Evolutionary conservation across 805 yeast genomes (phyloP).

Genomic region (Cyberlindnera mrakii): DNA sequence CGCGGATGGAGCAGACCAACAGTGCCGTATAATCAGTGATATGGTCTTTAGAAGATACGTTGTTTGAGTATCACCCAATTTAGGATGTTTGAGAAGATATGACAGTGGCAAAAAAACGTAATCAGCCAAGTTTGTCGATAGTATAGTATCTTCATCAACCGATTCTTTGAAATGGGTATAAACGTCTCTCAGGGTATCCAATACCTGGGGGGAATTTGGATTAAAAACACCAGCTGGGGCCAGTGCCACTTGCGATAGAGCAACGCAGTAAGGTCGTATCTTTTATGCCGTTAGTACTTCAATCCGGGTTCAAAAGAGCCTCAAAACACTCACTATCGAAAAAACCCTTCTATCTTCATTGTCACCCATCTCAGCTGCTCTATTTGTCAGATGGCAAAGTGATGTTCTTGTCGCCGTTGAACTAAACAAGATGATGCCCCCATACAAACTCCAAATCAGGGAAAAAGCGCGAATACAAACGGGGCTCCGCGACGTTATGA

Average conservation of each 20-base stretch:
- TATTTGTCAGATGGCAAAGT: too few relatives aligned
- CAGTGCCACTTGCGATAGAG: slow-evolving; percentile 37
- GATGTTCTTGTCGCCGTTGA: too few relatives aligned
- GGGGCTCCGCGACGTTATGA: too few relatives aligned
- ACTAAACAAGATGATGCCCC: too few relatives aligned
- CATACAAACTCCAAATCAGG: too few relatives aligned
- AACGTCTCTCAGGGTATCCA: slow-evolving; percentile 29
- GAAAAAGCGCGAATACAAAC: too few relatives aligned
- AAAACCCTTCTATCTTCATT: slow-evolving; percentile 14
- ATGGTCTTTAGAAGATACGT: slow-evolving; percentile 42
- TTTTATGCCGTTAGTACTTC: slow-evolving; percentile 7
- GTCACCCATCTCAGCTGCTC: too few relatives aligned
- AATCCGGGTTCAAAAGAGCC: neutral
- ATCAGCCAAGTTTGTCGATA: slow-evolving; percentile 45
- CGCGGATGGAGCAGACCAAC: slow-evolving; percentile 39
- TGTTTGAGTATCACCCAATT: slow-evolving; percentile 39
- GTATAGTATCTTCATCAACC: slow-evolving; percentile 11
- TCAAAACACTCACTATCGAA: slow-evolving; percentile 7
- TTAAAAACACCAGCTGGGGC: slow-evolving; percentile 30
- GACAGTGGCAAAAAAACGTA: slow-evolving; percentile 59
- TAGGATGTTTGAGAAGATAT: slow-evolving; percentile 41
- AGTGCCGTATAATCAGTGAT: slow-evolving; percentile 34
- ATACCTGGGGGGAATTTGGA: slow-evolving; percentile 26
- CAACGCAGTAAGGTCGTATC: slow-evolving; percentile 38
- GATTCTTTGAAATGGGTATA: slow-evolving; percentile 17